Base-by-base conservation (phyloP, 2,329 filamentous ascomycete genomes). In the Herpotrichia juniperi region DNA sequence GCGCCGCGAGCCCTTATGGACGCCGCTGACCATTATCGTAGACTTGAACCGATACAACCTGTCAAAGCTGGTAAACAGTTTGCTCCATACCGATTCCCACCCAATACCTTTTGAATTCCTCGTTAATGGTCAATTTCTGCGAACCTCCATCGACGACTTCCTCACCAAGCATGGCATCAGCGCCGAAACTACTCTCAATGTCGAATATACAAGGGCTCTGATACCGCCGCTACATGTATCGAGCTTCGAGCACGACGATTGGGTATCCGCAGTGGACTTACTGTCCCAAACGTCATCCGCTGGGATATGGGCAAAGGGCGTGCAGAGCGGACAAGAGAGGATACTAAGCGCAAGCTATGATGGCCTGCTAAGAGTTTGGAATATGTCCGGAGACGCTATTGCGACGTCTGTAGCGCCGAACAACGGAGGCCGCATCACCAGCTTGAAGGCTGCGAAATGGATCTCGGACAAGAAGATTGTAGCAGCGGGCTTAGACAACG, bases 201-300 rank as follows among this genome's bases (percentile, higher is more conserved):
- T 99, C 51, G 93, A 97, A 79, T 99, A 97, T 75, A 91, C 97
- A 30, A 88, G 92, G 65, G 94, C 92, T 58, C 79, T 97, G 62
- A 86, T 97, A 54, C 94, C 94, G 7, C 94, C 94, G 16, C 82
- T 90, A 30, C 93, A 94, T 73, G 87, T 96, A 63, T 89, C 92
- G 11, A 94, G 90, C 69, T 99, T 96, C 72, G 88, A 97, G 78
- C 93, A 99, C 73, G 93, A 99, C 68, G 94, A 97, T 74, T 99
- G 94, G 94, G 90, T 99, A 43, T 91, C 90, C 71, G 84, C 85
- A 22, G 86, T 97, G 22, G 92, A 97, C 72, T 84, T 96, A 4
- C 79, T 96, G 21, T 93, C 91, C 0, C 74, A 76, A 12, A 85
- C 82, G 11, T 89, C 89, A 1, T 76, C 79, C 6, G 84, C 86